These are phyloP conservation scores for Aeschynomene evenia DNA, from an alignment of 306 rosid genomes.

Conservation along the genomic window DNA sequence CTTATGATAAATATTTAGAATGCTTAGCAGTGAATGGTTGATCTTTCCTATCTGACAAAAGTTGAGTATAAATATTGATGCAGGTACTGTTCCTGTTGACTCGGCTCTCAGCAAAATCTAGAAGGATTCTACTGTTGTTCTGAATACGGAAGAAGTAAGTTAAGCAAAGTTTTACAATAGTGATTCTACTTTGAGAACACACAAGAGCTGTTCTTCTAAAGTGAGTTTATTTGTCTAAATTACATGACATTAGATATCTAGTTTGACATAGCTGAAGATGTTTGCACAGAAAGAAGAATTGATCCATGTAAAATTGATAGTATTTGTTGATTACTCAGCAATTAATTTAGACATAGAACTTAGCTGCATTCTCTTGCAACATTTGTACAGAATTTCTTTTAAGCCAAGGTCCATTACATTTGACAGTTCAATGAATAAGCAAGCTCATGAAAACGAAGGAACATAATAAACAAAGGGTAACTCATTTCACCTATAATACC, in stretches of 20 bases:
- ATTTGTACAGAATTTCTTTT: not conserved
- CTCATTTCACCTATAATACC: no score
- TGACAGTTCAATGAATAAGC: conserved; percentile 6
- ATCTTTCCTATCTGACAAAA: not conserved
- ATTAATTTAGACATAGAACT: not conserved
- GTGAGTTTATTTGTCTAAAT: not conserved
- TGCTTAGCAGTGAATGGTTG: not conserved
- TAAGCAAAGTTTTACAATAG: not conserved
- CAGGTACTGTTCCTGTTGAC: not conserved
- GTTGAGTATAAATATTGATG: not conserved
- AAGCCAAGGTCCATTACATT: conserved; percentile 23
- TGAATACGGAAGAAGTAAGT: not conserved
- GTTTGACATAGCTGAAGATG: not conserved
- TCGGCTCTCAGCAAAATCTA: not conserved
- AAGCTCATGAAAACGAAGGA: conserved; percentile 7
- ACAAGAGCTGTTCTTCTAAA: not conserved
- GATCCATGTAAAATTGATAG: not conserved
- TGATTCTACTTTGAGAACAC: not conserved
- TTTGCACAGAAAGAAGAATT: not conserved
- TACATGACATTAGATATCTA: not conserved
- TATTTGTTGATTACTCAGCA: not conserved
- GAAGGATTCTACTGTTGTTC: not conserved
- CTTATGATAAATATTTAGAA: not conserved
- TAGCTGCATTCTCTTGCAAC: conserved; percentile 1
- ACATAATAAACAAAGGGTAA: not conserved